Evolutionary conservation across 768 basidiomycete species (phyloP), one percentile per base, ranked within the genome.

Genomic region (Amanita jacksonii): DNA sequence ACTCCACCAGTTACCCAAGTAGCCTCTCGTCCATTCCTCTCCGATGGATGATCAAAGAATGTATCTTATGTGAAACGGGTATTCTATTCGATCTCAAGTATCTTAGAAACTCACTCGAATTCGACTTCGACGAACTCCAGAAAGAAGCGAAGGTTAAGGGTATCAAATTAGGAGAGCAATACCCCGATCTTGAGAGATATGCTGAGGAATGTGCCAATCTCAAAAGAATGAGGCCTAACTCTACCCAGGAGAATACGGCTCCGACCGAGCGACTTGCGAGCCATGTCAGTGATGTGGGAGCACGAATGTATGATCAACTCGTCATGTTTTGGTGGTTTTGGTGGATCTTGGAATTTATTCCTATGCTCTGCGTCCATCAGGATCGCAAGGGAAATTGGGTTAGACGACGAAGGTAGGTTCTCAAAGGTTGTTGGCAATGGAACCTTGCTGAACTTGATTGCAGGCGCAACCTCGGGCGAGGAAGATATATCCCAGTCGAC

Each of bases 31-130:
- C 48, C 33, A 57, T 60, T 28, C 54, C 57, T 1, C 45, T 60
- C 34, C 48, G 59, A 16, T 60, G 59, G 59, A 60, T 60, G 59
- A 57, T 60, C 41, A 57, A 52, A 19, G 59, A 61, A 38, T 56
- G 52, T 36, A 43, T 60, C 23, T 10, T 54, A 8, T 40, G 48
- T 5, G 25, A 45, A 10, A 53, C 55, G 10, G 57, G 51, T 0
- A 53, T 56, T 20, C 38, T 49, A 18, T 58, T 58, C 19, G 51
- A 60, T 24, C 25, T 46, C 22, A 36, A 52, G n/a, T 52, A 48
- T 18, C 46, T 60, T 16, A 32, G 37, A 16, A 19, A 43, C 13
- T 5, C 19, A 6, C 37, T 58, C 30, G 54, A 46, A 0, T 57
- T 58, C 37, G 49, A 57, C 39, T 48, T 57, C 24, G 25, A 50